Conservation (phyloP, 495 filamentous ascomycete genomes). For the Penicillium robsamsonii region DNA sequence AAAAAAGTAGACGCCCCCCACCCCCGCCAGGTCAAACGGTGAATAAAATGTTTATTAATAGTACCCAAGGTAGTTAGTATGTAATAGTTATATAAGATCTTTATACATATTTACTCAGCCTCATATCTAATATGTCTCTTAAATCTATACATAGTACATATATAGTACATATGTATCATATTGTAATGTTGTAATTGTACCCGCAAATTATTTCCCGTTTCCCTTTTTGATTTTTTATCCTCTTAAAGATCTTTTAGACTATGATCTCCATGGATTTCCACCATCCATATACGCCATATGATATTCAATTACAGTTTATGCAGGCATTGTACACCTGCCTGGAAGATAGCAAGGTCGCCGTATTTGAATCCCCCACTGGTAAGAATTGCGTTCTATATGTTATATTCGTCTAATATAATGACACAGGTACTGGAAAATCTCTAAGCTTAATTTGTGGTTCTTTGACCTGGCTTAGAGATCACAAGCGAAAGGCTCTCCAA, state of each 20-base stretch:
- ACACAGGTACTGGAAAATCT: slow-evolving; percentile 74
- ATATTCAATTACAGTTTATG: slow-evolving; percentile 91
- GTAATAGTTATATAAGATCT: no score
- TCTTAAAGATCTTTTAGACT: background rate
- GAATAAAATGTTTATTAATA: background rate
- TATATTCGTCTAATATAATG: slow-evolving; percentile 16
- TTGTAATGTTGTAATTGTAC: no score
- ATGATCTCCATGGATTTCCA: slow-evolving; percentile 60
- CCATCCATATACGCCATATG: slow-evolving; percentile 89
- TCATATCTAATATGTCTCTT: background rate
- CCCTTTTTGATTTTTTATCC: no score
- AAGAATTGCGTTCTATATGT: slow-evolving; percentile 20
- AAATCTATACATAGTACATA: no score
- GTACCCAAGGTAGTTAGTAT: no score
- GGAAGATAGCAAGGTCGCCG: slow-evolving; percentile 75
- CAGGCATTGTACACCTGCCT: slow-evolving; percentile 77
- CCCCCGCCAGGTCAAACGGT: background rate
- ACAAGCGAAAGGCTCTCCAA: slow-evolving; percentile 68
- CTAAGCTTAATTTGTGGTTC: slow-evolving; percentile 90
- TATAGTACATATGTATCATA: no score
- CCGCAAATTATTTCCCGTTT: no score
- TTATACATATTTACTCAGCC: background rate
- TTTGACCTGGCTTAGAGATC: slow-evolving; percentile 87
- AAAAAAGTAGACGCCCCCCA: background rate
- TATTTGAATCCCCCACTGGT: slow-evolving; percentile 93